Evolutionary conservation across 2,329 filamentous ascomycete genomes (phyloP), one percentile per base, ranked within the genome.

Genomic region (Ophiocordyceps camponoti-saundersi): DNA sequence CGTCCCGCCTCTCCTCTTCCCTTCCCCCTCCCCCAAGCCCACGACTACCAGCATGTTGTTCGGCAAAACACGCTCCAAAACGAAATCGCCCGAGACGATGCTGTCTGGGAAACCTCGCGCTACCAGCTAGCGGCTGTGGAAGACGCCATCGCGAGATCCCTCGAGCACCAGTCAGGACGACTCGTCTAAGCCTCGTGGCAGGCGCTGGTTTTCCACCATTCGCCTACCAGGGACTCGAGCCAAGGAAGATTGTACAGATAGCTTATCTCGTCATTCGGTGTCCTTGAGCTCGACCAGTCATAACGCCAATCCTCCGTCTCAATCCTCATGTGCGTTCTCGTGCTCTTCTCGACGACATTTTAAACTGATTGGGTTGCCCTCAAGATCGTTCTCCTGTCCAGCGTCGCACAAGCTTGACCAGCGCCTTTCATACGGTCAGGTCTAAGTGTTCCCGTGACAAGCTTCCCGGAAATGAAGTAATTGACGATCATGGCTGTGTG

Each of bases 61-160:
- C 51, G 50, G 46, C 44, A 55, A 50, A 40, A 42, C 47, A 45
- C 51, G 48, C 42, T 46, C 48, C 26, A 49, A 47, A 44, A 23
- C 49, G 44, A 46, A 49, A n/a, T 40, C 50, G 7, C 12, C 23
- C 46, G 47, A 47, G 45, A 21, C 34, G 36, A 48, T 48, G 20
- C 36, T 48, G 32, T 40, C 46, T 13, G 44, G 47, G 16, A 41
- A 23, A 34, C 44, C 42, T 49, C 49, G 47, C 44, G 47, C 49
- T 47, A 52, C 30, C 52, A 57, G 56, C 53, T 57, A 55, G 56
- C 49, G 49, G 52, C 55, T 57, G 51, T 57, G 56, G 56, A 55
- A 52, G 46, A 52, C 50, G 48, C 53, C 50, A 45, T 48, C 50
- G 36, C 53, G 51, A 42, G 48, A 41, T 23, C 45, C 40, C 44